These are phyloP conservation scores for Rubia yunnanensis DNA, from an alignment of 257 asterid genomes.

Conservation along the genomic window DNA sequence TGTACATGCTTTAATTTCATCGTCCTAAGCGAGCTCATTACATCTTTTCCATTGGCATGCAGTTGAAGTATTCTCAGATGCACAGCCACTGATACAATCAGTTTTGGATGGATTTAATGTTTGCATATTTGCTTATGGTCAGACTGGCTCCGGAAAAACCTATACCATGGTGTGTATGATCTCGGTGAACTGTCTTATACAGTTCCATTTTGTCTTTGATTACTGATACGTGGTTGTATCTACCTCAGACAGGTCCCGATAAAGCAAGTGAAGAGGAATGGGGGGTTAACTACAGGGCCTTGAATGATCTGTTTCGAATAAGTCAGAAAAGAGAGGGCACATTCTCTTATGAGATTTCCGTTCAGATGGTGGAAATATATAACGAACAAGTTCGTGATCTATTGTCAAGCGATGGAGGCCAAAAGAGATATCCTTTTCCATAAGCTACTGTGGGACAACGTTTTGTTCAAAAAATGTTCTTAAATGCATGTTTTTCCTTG, in stretches of 20 bases:
- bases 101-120: constrained; percentile 94
- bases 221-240: constrained; percentile 15
- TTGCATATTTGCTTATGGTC: constrained; percentile 94
- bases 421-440: constrained; percentile 72
- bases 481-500: constrained; percentile 43
- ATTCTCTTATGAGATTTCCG: constrained; percentile 62
- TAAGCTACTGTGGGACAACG: not conserved
- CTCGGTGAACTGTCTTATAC: not conserved
- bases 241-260: constrained; percentile 77
- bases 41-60: constrained; percentile 19
- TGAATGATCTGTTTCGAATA: constrained; percentile 66
- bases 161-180: constrained; percentile 67
- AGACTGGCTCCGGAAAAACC: constrained; percentile 96
- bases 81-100: constrained; percentile 80
- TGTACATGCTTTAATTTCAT: not conserved
- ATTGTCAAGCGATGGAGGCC: constrained; percentile 52
- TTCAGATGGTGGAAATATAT: constrained; percentile 93
- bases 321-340: constrained; percentile 51
- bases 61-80: constrained; percentile 77
- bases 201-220: not conserved
- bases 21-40: not conserved
- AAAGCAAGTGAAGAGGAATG: constrained; percentile 72
- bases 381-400: constrained; percentile 98
- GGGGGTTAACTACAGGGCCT: constrained; percentile 94
- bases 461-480: no score